Evolutionary conservation across 495 filamentous ascomycete genomes (phyloP), one percentile per base, ranked within the genome.

Genomic region (Geoglossum glabrum): DNA sequence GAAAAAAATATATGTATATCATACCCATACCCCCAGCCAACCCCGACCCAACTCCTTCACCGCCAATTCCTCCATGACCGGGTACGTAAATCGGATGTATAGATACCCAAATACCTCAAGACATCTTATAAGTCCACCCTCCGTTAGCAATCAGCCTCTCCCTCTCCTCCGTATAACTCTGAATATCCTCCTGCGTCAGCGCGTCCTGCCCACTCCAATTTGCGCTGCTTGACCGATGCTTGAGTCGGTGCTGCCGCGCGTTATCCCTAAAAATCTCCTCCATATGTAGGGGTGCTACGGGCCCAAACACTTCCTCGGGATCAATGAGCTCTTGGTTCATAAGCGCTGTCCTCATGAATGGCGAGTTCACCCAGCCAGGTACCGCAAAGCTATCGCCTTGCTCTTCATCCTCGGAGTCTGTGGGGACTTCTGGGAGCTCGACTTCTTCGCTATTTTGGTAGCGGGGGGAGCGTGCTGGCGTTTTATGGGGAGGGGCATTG

Each of bases 191-290:
- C 63, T 90, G 83, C 5, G 89, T 97, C 65, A 99, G 71, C 58
- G 80, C 76, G 72, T 99, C 92, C n/a, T 80, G 69, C 13, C 85
- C 82, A 61, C 74, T 79, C 92, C 92, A 99, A 68, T 94, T 92
- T 8, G 92, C 93, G 67, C 87, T 94, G 61, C 85, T 92, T 33
- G 89, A 95, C 25, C 92, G 73, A 28, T 83, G 81, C 26, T 93
- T 76, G 73, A 94, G 97, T 67, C 84, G 83, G 70, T 86, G 83
- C 68, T 83, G 79, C 60, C 85, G 76, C 66, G 86, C 86, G 66
- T 82, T 85, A 59, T 80, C 77, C 65, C 78, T 83, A 72, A 99
- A 99, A 47, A 95, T 87, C 63, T 96, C 89, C 65, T 99, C 92
- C 77, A 99, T 86, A 60, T 85, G 82, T 64, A 96, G 77, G 34